Evolutionary conservation across 345 rosid species (phyloP).

Genomic region (Moricandia moricandioides): DNA sequence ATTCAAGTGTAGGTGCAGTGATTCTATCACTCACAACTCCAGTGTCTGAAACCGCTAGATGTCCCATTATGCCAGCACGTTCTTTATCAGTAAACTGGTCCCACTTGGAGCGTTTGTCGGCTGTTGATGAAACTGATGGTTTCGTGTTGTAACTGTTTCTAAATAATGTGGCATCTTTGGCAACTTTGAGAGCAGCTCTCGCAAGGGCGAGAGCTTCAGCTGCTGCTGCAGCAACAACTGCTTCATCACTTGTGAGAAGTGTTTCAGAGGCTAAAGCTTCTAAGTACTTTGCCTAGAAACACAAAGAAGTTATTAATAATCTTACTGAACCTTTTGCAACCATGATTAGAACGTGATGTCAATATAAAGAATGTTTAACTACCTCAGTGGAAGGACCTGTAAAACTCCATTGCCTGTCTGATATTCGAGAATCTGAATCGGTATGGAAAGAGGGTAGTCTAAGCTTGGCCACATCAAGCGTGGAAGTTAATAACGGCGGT

Average conservation of each 20-base stretch:
- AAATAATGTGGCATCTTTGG: conserved; percentile 71
- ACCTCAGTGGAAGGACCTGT: conserved; percentile 67
- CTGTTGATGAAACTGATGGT: conserved; percentile 24
- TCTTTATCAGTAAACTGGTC: conserved; percentile 54
- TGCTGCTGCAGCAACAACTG: conserved; percentile 79
- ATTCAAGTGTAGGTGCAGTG: conserved; percentile 26
- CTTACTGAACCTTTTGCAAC: neutral
- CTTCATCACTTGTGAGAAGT: conserved; percentile 78
- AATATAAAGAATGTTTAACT: neutral
- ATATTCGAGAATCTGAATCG: conserved; percentile 44
- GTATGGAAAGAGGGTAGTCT: conserved; percentile 69
- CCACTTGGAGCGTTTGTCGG: conserved; percentile 44
- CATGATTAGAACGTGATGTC: neutral
- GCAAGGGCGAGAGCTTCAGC: conserved; percentile 95
- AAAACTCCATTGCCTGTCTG: conserved; percentile 57
- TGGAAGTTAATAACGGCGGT: conserved; percentile 47
- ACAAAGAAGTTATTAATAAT: conserved; percentile 8
- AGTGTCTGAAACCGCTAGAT: conserved; percentile 39
- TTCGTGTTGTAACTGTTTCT: conserved; percentile 39
- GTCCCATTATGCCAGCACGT: conserved; percentile 56
- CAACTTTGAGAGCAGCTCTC: conserved; percentile 80
- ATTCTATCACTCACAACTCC: conserved; percentile 31
- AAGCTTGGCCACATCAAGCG: conserved; percentile 73
- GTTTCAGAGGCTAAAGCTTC: conserved; percentile 59
- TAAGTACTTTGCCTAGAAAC: conserved; percentile 52